phyloP scores from a whole-genome alignment of 169 alveolate species.

The Plasmodium vinckei region DNA sequence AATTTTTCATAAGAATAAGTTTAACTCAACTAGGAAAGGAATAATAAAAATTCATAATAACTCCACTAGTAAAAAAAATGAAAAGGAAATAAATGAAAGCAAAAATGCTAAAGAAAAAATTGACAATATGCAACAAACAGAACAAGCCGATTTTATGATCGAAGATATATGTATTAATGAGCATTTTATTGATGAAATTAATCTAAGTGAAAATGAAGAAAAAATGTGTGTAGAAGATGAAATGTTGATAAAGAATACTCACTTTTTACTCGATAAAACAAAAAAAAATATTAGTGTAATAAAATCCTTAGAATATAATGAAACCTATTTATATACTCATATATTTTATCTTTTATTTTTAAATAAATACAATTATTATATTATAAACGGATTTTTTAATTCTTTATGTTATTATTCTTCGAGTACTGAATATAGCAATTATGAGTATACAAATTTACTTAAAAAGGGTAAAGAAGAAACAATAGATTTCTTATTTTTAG shows the following conservation, averaged over 20 bases:
- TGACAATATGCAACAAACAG: neutral
- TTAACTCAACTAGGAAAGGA: constrained; percentile 55
- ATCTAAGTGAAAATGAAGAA: constrained; percentile 63
- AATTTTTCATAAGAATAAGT: constrained; percentile 68
- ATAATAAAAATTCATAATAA: constrained; percentile 8
- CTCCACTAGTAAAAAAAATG: neutral
- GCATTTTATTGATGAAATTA: constrained; percentile 69
- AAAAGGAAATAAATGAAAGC: neutral
- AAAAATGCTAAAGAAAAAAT: neutral
- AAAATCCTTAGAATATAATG: constrained; percentile 69
- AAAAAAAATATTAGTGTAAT: constrained; percentile 75
- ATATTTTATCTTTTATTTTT: constrained; percentile 49
- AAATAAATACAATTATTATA: constrained; percentile 60
- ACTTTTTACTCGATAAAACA: constrained; percentile 53
- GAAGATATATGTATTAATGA: constrained; percentile 48
- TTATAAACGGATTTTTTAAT: constrained; percentile 55
- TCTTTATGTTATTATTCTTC: constrained; percentile 69
- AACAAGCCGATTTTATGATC: constrained; percentile 5
- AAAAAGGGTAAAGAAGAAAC: constrained; percentile 57
- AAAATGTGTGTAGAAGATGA: constrained; percentile 48
- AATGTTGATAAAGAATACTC: constrained; percentile 53
- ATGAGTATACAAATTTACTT: constrained; percentile 70
- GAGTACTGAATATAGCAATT: constrained; percentile 54
- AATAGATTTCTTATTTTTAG: constrained; percentile 65
- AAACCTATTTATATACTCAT: constrained; percentile 46